Evolutionary conservation across 1,139 yeast genomes (phyloP).

Genomic region (Hyphopichia burtonii): DNA sequence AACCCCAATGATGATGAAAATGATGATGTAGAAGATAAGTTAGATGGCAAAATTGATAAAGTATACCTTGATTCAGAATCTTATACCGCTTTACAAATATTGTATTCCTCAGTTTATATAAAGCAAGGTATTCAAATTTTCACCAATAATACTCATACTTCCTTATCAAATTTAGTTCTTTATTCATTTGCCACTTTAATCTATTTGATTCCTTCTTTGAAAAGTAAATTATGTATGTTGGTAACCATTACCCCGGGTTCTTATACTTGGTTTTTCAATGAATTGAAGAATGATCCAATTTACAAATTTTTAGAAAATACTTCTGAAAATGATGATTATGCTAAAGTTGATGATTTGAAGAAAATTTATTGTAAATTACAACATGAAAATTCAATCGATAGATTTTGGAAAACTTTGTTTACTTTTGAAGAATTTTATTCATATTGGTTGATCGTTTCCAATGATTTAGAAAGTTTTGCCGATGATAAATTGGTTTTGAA

Average conservation of each 20-base stretch:
- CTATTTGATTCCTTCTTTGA: conserved; percentile 28
- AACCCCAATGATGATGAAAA: conserved; percentile 11
- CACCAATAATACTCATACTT: conserved; percentile 8
- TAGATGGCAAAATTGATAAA: neutral
- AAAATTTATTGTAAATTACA: conserved; percentile 9
- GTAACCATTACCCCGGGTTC: conserved; percentile 37
- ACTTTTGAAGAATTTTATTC: conserved; percentile 42
- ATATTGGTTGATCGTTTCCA: conserved; percentile 59
- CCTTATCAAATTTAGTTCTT: conserved; percentile 13
- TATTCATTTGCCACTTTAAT: conserved; percentile 28
- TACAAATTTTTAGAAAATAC: conserved; percentile 14
- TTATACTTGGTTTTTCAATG: conserved; percentile 27
- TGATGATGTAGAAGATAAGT: conserved; percentile 6
- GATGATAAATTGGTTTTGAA: conserved; percentile 44
- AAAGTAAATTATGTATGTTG: conserved; percentile 33
- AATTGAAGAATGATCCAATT: conserved; percentile 16
- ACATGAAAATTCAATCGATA: conserved; percentile 6
- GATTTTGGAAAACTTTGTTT: conserved; percentile 35
- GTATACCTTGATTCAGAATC: conserved; percentile 7
- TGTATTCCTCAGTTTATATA: conserved; percentile 26
- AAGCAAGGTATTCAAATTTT: conserved; percentile 20
- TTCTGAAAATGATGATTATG: conserved; percentile 18
- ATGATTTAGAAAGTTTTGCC: conserved; percentile 61
- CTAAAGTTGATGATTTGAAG: conserved; percentile 13
- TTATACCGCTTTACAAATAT: conserved; percentile 11